Evolutionary conservation across 2,329 filamentous ascomycete species (phyloP), one percentile per base, ranked within the genome.

Genomic region (Monosporascus sp.): DNA sequence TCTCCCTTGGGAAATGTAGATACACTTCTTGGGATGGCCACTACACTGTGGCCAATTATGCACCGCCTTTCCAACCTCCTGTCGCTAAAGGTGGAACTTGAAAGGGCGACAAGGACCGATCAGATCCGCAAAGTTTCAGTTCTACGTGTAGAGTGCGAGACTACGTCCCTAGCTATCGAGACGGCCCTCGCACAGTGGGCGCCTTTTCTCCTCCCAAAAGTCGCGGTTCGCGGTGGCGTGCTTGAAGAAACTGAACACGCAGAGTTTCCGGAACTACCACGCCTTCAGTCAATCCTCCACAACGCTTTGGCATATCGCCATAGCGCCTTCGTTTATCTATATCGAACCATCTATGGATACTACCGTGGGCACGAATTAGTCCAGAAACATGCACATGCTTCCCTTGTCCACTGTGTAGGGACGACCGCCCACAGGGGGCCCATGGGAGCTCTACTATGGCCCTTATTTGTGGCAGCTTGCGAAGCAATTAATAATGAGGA

Each of bases 381-480:
- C 9, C 83, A 85, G 64, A 71, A 69, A 17, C 80, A 85, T 59
- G 67, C 76, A 1, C 77, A 76, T 55, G 63, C 73, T 2, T 75
- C 80, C 5, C 71, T 85, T 5, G 64, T 67, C 16, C 80, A 84
- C 56, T 85, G 82, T 61, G 72, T 77, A 5, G 75, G 75, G 31
- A 83, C 81, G 0, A 81, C 83, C 26, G 71, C 69, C 24, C 78
- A 80, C 54, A 71, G 71, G 47, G 83, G 84, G 0, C 84, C 84
- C 0, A 85, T 86, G 80, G 77, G 80, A 1, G 84, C 84, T 2
- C 70, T 87, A 37, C 73, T 87, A 2, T 86, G 83, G 82, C 84
- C 84, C 1, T 70, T 86, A 2, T 86, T 86, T 59, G 82, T 84
- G 9, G 80, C 82, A 2, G 76, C 81, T 1, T 85, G 83, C 62